These are phyloP conservation scores for Botrytis paeoniae DNA, from an alignment of 2,329 filamentous ascomycete genomes.

Conservation along the genomic window DNA sequence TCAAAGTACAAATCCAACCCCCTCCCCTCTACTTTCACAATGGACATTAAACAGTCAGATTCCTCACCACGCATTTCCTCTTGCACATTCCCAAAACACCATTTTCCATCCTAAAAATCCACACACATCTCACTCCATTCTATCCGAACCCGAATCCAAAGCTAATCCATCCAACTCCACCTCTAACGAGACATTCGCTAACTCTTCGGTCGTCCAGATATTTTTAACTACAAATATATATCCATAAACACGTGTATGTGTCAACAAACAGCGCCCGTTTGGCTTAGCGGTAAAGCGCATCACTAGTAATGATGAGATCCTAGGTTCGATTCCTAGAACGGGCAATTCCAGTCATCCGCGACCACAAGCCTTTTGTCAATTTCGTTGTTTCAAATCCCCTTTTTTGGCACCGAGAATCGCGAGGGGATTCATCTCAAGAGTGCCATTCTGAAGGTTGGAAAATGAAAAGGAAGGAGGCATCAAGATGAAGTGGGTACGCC, in stretches of 20 bases:
- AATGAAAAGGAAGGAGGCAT: neutral
- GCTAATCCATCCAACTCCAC: neutral
- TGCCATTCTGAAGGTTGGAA: neutral
- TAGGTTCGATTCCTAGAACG: slow-evolving; percentile 17
- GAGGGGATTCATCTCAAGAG: neutral
- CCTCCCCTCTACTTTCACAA: no score
- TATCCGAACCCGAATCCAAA: neutral
- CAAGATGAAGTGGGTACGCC: neutral
- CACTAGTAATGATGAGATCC: slow-evolving; percentile 17
- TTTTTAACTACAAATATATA: accelerated
- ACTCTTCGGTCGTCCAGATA: neutral
- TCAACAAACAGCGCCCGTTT: slow-evolving; percentile 1
- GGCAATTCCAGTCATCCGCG: accelerated
- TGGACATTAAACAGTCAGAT: no score
- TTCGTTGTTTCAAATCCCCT: neutral
- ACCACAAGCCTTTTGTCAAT: accelerated
- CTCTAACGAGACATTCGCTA: neutral
- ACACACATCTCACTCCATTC: neutral
- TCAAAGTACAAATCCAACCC: no score
- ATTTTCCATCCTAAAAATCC: neutral
- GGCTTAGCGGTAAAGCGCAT: slow-evolving; percentile 18
- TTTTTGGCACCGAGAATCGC: neutral
- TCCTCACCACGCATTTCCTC: no score
- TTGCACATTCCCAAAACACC: no score
- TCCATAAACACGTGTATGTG: accelerated